These are phyloP conservation scores for Grigorovia yakushimaensis DNA, from an alignment of 805 yeast species.

Conservation along the genomic window DNA sequence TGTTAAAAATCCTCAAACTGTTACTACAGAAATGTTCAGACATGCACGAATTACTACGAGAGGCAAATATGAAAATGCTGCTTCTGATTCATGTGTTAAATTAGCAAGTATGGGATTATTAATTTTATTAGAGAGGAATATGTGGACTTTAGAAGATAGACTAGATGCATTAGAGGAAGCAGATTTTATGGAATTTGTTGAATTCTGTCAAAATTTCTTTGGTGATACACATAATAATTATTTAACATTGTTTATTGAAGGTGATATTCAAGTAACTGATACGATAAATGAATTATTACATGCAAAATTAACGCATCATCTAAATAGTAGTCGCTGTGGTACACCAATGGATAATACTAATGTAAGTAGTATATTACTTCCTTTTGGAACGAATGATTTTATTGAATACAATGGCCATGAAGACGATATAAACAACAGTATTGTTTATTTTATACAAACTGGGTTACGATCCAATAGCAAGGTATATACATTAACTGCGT, in stretches of 20 bases:
- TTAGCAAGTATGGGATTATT: slow-evolving; percentile 42
- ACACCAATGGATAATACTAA: neutral
- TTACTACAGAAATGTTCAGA: slow-evolving; percentile 32
- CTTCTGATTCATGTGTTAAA: slow-evolving; percentile 36
- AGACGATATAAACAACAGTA: slow-evolving; percentile 43
- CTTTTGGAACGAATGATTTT: slow-evolving; percentile 29
- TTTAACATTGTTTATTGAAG: slow-evolving; percentile 40
- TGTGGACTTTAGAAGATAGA: slow-evolving; percentile 47
- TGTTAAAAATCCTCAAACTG: slow-evolving; percentile 7
- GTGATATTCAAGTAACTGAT: slow-evolving; percentile 33
- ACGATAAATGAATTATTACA: slow-evolving; percentile 19
- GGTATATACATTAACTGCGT: slow-evolving; percentile 34
- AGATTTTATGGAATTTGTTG: slow-evolving; percentile 29
- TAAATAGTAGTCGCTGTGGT: slow-evolving; percentile 5
- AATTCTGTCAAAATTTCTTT: slow-evolving; percentile 25
- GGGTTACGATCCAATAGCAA: slow-evolving; percentile 35
- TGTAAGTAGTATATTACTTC: slow-evolving; percentile 33
- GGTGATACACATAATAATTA: slow-evolving; percentile 18
- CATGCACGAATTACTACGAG: slow-evolving; percentile 40
- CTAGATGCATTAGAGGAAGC: slow-evolving; percentile 45
- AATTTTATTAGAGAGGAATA: slow-evolving; percentile 45
- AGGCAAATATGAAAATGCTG: slow-evolving; percentile 36
- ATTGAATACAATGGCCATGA: slow-evolving; percentile 29
- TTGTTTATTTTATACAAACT: slow-evolving; percentile 47
- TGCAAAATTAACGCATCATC: slow-evolving; percentile 22